Evolutionary conservation across 768 basidiomycete species (phyloP).

Genomic region (Stropharia rugosoannulata): DNA sequence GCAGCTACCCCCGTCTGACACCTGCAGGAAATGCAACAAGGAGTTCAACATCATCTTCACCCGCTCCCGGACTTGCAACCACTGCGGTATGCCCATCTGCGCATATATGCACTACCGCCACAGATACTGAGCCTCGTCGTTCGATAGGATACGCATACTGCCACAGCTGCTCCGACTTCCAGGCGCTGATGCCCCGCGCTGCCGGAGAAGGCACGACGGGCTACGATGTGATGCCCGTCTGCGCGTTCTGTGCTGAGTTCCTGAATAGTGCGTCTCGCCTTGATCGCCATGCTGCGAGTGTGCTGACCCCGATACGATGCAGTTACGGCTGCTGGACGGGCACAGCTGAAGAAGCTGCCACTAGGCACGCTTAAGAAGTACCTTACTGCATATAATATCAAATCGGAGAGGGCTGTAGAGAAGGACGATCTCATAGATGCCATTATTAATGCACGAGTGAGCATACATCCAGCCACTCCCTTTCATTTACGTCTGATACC

Average conservation of each 20-base stretch:
- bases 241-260: constrained; percentile 72
- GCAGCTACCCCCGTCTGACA: constrained; percentile 26
- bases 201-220: constrained; percentile 43
- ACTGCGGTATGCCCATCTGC: constrained; percentile 56
- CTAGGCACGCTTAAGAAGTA: constrained; percentile 69
- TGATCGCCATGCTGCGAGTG: not conserved
- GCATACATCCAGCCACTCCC: constrained; percentile 16
- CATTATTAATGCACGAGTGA: constrained; percentile 53
- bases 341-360: constrained; percentile 53
- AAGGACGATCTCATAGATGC: constrained; percentile 78
- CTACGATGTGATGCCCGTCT: constrained; percentile 66
- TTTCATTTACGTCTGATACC: not conserved
- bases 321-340: constrained; percentile 72
- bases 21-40: constrained; percentile 71
- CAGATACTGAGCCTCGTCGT: not conserved
- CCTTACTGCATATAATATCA: constrained; percentile 67
- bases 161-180: constrained; percentile 70
- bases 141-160: constrained; percentile 69
- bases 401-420: constrained; percentile 61
- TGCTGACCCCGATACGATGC: not conserved
- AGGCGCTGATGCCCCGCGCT: constrained; percentile 63
- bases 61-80: constrained; percentile 66
- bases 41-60: constrained; percentile 71
- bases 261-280: constrained; percentile 47
- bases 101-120: not conserved